Evolutionary conservation across 1,284 basidiomycete genomes (phyloP).

Genomic region (Ganoderma sinense): DNA sequence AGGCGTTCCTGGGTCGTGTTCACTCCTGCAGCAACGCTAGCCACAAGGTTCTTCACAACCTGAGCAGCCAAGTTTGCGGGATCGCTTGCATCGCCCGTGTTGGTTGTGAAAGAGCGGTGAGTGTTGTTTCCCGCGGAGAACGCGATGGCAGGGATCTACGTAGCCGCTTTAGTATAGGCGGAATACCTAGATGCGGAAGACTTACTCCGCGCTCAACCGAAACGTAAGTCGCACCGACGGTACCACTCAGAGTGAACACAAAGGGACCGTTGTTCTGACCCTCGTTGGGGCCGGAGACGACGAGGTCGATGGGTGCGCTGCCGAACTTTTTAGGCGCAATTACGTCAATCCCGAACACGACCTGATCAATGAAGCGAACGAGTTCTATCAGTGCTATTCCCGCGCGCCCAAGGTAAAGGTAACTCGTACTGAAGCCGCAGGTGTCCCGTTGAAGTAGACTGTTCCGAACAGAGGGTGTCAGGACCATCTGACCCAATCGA

Average conservation of each 20-base stretch:
- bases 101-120: constrained; percentile 40
- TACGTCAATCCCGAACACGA: constrained; percentile 38
- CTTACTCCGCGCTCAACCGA: constrained; percentile 39
- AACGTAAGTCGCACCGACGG: constrained; percentile 38
- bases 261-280: constrained; percentile 39
- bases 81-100: constrained; percentile 32
- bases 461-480: neutral
- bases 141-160: constrained; percentile 38
- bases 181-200: neutral
- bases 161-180: neutral
- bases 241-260: constrained; percentile 39
- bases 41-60: constrained; percentile 35
- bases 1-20: constrained; percentile 31
- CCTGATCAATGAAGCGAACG: constrained; percentile 22
- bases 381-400: constrained; percentile 13
- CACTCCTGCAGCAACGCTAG: constrained; percentile 33
- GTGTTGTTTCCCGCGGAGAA: constrained; percentile 40
- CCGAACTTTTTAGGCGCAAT: constrained; percentile 37
- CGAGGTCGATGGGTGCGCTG: constrained; percentile 35
- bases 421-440: constrained; percentile 33
- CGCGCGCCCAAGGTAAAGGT: neutral
- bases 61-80: constrained; percentile 38
- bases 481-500: constrained; percentile 17
- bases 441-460: constrained; percentile 43
- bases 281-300: constrained; percentile 41